Evolutionary conservation across 768 basidiomycete genomes (phyloP).

Genomic region (Macrolepiota fuliginosa): DNA sequence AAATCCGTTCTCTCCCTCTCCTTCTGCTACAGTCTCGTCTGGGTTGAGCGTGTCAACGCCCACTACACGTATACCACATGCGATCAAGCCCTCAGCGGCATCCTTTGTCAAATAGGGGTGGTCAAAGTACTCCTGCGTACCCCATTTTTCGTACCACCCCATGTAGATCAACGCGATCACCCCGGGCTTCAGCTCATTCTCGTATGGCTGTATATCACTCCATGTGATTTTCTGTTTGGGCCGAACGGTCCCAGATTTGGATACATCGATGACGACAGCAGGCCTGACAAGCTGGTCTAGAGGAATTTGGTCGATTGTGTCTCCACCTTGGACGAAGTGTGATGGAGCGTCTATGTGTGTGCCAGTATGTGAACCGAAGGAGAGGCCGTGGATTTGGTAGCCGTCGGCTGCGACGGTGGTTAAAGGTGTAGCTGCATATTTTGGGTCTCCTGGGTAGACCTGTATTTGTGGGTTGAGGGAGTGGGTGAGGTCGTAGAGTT

Average conservation of each 20-base stretch:
- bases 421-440: constrained; percentile 35
- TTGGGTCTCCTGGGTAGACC: constrained; percentile 57
- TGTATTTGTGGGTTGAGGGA: constrained; percentile 40
- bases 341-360: constrained; percentile 80
- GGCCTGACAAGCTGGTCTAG: constrained; percentile 51
- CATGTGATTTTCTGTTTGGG: constrained; percentile 52
- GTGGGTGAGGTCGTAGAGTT: constrained; percentile 54
- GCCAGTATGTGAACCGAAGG: constrained; percentile 68
- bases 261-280: constrained; percentile 55
- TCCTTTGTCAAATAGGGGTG: constrained; percentile 63
- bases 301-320: constrained; percentile 56
- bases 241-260: constrained; percentile 16
- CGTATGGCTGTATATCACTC: constrained; percentile 41
- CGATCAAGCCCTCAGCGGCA: constrained; percentile 48
- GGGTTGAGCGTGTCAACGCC: constrained; percentile 67
- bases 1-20: constrained; percentile 37
- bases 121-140: constrained; percentile 45
- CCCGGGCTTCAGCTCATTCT: constrained; percentile 34
- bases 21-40: constrained; percentile 53
- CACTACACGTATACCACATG: constrained; percentile 51
- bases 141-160: constrained; percentile 64
- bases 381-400: constrained; percentile 49
- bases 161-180: constrained; percentile 53
- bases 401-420: constrained; percentile 43
- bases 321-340: constrained; percentile 62